These are phyloP conservation scores for Leptodontidium sp. DNA, from an alignment of 2,329 filamentous ascomycete species.

Conservation along the genomic window DNA sequence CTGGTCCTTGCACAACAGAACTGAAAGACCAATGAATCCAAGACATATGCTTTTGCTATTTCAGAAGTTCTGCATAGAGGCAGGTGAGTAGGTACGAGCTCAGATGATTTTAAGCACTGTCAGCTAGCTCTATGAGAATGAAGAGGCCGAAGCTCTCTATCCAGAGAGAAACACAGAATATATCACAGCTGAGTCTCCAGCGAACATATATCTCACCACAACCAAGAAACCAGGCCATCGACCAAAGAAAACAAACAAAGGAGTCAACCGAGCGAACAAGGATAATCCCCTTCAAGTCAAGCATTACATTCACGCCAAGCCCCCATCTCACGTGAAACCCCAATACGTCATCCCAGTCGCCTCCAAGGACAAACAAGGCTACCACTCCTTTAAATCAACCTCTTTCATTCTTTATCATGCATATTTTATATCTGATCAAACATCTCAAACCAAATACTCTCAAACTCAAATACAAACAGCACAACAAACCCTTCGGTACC, in stretches of 20 bases:
- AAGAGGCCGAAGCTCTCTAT: no score
- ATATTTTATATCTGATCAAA: neutral
- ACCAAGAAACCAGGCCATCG: neutral
- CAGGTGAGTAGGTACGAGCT: no score
- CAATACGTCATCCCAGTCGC: conserved; percentile 13
- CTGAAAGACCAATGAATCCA: no score
- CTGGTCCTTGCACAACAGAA: no score
- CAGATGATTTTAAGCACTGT: no score
- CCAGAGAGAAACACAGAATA: no score
- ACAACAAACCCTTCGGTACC: conserved; percentile 32
- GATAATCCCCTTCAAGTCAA: neutral
- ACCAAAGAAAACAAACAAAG: neutral
- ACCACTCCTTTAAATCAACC: neutral
- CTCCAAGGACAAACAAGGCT: conserved; percentile 16
- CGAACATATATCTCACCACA: neutral
- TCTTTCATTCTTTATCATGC: neutral
- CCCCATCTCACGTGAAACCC: neutral
- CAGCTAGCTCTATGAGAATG: no score
- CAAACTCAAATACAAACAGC: conserved; percentile 22
- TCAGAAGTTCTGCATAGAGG: no score
- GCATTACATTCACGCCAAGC: neutral
- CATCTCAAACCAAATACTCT: conserved; percentile 1
- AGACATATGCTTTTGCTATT: no score
- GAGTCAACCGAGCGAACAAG: neutral
- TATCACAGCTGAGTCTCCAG: no score